A percentile compares a stretch with the other conserved stretches of the same genome.
phyloP scores from a whole-genome alignment of 2,329 filamentous ascomycete genomes.

The Venturiaceae sp. region DNA sequence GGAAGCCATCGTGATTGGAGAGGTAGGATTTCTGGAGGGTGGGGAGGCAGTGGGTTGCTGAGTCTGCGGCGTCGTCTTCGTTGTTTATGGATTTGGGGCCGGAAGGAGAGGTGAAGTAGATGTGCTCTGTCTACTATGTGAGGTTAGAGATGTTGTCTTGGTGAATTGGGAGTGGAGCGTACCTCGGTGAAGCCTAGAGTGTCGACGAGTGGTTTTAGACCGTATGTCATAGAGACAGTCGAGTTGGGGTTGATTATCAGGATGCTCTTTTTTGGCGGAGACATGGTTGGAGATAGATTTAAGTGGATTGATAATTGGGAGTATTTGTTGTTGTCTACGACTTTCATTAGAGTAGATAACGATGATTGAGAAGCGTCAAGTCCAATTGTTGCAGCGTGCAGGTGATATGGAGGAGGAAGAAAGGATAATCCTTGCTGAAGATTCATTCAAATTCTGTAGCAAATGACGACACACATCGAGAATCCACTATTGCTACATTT shows the following conservation, averaged over 20 bases:
- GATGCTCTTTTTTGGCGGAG: slow-evolving; percentile 27
- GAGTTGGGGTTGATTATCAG: slow-evolving; percentile 76
- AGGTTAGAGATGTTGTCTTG: slow-evolving; percentile 29
- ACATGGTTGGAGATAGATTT: neutral
- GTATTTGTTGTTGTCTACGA: too few species aligned
- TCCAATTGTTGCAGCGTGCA: neutral
- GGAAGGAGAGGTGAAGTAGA: slow-evolving; percentile 56
- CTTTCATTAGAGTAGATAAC: too few species aligned
- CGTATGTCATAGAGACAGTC: slow-evolving; percentile 60
- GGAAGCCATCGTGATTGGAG: slow-evolving; percentile 57
- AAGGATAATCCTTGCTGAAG: neutral
- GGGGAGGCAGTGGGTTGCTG: slow-evolving; percentile 51
- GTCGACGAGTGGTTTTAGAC: slow-evolving; percentile 43
- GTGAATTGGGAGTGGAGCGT: neutral
- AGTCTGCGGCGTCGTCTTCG: slow-evolving; percentile 55
- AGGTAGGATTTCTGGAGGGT: slow-evolving; percentile 37
- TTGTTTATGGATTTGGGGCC: slow-evolving; percentile 73
- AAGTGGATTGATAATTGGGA: neutral
- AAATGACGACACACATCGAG: neutral
- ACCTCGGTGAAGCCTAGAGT: slow-evolving; percentile 34
- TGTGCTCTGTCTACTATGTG: slow-evolving; percentile 35
- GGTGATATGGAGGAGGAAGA: neutral
- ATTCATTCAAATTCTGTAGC: neutral
- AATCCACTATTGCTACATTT: neutral
- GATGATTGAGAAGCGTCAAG: too few species aligned